Conservation (phyloP, 192 early-diverging fungal species). For the Gonapodya prolifera region DNA sequence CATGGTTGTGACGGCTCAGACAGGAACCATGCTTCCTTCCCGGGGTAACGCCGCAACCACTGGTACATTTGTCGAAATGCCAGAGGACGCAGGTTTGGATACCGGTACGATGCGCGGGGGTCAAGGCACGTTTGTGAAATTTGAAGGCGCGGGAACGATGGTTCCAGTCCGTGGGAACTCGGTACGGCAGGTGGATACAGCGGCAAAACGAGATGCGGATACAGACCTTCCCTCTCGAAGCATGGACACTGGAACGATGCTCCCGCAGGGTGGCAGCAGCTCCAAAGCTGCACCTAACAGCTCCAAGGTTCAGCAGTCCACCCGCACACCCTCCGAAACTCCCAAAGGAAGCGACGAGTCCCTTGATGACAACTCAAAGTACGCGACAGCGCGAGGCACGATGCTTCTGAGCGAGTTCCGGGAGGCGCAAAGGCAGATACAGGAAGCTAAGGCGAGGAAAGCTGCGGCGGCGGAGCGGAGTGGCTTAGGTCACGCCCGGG, state of each 20-base stretch:
- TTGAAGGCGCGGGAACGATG: background rate
- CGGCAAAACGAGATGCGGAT: background rate
- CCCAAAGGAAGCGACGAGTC: background rate
- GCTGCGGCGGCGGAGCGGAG: background rate
- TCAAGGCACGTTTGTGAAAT: background rate
- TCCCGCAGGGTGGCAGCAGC: background rate
- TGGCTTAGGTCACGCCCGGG: background rate
- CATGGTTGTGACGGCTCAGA: background rate
- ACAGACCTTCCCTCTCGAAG: no score
- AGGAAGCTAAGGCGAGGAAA: background rate
- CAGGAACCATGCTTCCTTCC: background rate
- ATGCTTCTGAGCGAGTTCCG: background rate
- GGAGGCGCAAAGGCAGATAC: background rate
- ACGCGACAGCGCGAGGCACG: background rate
- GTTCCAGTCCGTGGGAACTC: background rate
- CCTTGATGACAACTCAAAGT: background rate
- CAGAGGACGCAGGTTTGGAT: background rate
- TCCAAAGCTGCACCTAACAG: background rate
- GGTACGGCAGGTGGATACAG: background rate
- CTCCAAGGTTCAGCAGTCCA: background rate
- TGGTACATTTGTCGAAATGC: background rate
- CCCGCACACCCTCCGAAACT: background rate
- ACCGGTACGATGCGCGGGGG: background rate
- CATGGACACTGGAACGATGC: background rate
- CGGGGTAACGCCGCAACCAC: background rate